Base-by-base conservation (phyloP, 768 basidiomycete genomes). In the Tubosaeta sp. region DNA sequence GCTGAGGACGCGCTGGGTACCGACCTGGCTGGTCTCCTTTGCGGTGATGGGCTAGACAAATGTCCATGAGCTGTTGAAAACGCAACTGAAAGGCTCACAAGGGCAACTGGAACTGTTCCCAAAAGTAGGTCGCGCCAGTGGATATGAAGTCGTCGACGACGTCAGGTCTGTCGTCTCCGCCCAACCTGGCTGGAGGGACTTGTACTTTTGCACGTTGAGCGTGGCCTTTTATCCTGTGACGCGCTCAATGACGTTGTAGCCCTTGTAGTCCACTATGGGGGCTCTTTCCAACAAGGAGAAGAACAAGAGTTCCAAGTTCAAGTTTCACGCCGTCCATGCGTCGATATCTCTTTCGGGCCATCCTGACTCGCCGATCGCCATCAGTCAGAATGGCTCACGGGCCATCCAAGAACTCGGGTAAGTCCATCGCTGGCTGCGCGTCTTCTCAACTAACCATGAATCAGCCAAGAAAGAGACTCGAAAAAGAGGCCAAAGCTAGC, bases 21-120 rank as follows among this genome's bases (percentile, higher is more conserved):
- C 97, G 71, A 86, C 84, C 54, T 93, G 86, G 0, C 87, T 79
- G 0, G 95, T 97, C 52, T 95, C 93, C 59, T 79, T 80, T 55
- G 82, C 84, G 3, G 79, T 74, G 52, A 97, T 95, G 70, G n/a
- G 3, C 90, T 91, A 56, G 13, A 29, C 45, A 6, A 22, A 27
- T 29, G 52, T 54, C 38, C 56, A 41, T 29, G 34, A 38, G 31
- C 11, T 34, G n/a, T 6, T 11, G 17, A 10, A 7, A 1, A 6
- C 9, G 4, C 22, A 14, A 32, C 19, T 22, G 14, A n/a, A 34
- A 10, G 5, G 78, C 88, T 66, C 62, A 91, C 90, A 91, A 95
- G 13, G 95, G 95, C 59, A 86, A 76, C 64, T 97, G 93, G 67
- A 91, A 97, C 27, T 91, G 77, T 13, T 85, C 83, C 97, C 95